Evolutionary conservation across 2,329 filamentous ascomycete species (phyloP), one percentile per base, ranked within the genome.

Genomic region (Lecanicillium sp.): DNA sequence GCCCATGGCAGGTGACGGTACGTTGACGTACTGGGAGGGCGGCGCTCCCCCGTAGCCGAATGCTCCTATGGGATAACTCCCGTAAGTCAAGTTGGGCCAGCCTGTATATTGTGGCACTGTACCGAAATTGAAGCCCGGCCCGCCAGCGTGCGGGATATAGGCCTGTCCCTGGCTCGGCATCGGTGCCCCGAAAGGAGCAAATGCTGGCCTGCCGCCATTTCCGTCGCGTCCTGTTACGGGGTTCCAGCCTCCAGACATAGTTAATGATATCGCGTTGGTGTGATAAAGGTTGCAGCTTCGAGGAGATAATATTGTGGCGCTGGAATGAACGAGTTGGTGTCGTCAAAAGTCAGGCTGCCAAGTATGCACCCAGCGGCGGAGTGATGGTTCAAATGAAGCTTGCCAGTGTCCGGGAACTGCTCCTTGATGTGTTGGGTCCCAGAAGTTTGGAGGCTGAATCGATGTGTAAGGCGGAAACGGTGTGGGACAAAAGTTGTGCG

Each of bases 191-290:
- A 44, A 50, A 4, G 61, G 61, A 22, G 61, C 51, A 39, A 52
- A 52, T 12, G 50, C 47, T 4, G 63, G 63, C 1, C 55, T 56
- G 27, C 42, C 35, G 15, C 54, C 54, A 10, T 51, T 46, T n/a
- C 51, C 41, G 44, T 68, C 65, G 13, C 61, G 61, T 15, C 65
- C 56, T 25, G 56, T 55, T 12, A 60, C 41, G 4, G 62, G 62
- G 41, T 67, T 66, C 60, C 61, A 64, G 28, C 61, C 61, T 29
- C 56, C 55, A 35, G 60, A 55, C 60, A 65, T 65, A 10, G 12
- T 44, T 18, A n/a, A 10, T n/a, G 27, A 17, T n/a, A 29, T 15
- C 27, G 13, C 13, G 28, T 42, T 27, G 7, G 1, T 33, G 6
- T n/a, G n/a, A n/a, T n/a, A n/a, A n/a, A n/a, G n/a, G n/a, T n/a